Base-by-base conservation (phyloP, 208 protist species). In the Acanthamoeba lenticulata region DNA sequence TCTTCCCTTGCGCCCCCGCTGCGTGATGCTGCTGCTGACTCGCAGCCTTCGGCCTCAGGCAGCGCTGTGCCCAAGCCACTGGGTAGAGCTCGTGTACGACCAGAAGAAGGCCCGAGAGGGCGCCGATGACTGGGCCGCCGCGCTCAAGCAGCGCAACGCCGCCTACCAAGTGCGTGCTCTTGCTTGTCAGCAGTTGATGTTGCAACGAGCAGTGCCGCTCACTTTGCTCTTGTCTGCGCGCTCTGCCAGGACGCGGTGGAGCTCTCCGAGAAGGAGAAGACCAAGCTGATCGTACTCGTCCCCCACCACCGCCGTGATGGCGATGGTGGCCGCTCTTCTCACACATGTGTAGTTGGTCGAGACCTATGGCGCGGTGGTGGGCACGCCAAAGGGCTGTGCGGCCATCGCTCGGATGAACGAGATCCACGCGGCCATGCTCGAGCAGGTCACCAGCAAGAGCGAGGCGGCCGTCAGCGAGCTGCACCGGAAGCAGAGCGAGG, bases 391-490 rank as follows among this genome's bases (percentile, higher is more conserved):
- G 40, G 72, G 72, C 19, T 83, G 72, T 40, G 72, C 15, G 72
- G 72, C 72, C 29, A 83, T 83, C 17, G 42, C 42, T 19, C 72
- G 72, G 3, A 83, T 83, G 72, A 83, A 83, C 42, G 72, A 83
- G 27, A 83, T 83, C 4, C 72, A 83, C 72, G 72, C 72, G 6
- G 72, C 72, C 42, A 83, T 83, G 72, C 72, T 83, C 19, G 72
- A 83, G 29, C 38, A 83, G 42, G 42, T 83, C 40, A 44, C 32
- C 72, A 83, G 34, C 72, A 83, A 83, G 42, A 83, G 72, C 42
- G 72, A 83, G 11, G 72, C 72, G 13, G 42, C 40, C 9, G 5
- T 83, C 40, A 83, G 72, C 42, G 72, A 83, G 42, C 72, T 83
- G 1, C 72, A 83, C 38, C 72, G 49, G 42, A 83, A 83, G 24